phyloP scores from a whole-genome alignment of 2,329 filamentous ascomycete genomes.

The Arthrobotrys sinensis region DNA sequence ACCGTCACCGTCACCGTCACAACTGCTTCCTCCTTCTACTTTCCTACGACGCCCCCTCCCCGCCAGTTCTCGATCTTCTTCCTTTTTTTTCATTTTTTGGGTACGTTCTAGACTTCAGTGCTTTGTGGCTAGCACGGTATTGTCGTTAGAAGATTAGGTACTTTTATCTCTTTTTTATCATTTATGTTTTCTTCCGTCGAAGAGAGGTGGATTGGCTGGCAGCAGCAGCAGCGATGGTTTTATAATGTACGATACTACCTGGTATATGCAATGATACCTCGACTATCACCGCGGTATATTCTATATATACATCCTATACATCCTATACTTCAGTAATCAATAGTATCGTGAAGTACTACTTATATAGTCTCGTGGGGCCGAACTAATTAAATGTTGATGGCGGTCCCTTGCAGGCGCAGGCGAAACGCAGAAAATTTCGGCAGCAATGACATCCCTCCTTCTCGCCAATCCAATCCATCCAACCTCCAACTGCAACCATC shows the following conservation, averaged over 20 bases:
- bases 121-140: conserved; percentile 21
- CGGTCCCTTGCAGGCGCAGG: conserved; percentile 36
- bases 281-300: no score
- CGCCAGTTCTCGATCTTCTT: not conserved
- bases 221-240: not conserved
- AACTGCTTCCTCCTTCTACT: not conserved
- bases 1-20: not conserved
- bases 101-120: conserved; percentile 42
- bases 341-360: no score
- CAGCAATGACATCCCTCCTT: conserved; percentile 2
- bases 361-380: no score
- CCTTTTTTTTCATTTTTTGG: not conserved
- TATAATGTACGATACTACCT: conserved; percentile 37
- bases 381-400: not conserved
- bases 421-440: conserved; percentile 14
- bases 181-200: not conserved
- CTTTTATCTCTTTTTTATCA: conserved; percentile 10
- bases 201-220: conserved; percentile 5
- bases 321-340: no score
- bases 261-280: not conserved
- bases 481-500: conserved; percentile 14
- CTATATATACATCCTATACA: no score
- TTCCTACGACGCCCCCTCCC: not conserved
- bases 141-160: conserved; percentile 28
- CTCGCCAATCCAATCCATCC: not conserved